A percentile compares a stretch with the other conserved stretches of the same genome.
Conservation (phyloP, 495 filamentous ascomycete genomes). For the Xylaria nigripes region DNA sequence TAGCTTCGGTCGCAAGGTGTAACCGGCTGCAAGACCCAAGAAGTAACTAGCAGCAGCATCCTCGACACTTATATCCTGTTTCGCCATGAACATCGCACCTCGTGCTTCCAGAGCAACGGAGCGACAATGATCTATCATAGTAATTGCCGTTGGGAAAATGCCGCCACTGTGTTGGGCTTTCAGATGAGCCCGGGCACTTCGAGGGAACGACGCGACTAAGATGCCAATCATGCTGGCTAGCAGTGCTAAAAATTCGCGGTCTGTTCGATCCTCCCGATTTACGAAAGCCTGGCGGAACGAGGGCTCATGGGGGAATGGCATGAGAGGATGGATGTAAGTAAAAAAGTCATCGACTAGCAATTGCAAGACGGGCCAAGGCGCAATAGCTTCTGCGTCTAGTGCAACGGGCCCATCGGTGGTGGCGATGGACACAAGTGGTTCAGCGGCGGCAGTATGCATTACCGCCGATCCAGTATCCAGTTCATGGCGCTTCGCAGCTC, state of each 20-base stretch:
- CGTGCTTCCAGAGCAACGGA: conserved; percentile 63
- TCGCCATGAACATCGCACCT: conserved; percentile 58
- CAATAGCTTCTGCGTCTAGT: conserved; percentile 65
- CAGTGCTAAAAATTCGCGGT: conserved; percentile 63
- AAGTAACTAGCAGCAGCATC: conserved; percentile 85
- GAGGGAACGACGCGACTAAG: conserved; percentile 72
- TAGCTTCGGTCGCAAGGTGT: conserved; percentile 58
- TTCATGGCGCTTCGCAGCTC: conserved; percentile 44
- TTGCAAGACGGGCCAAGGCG: conserved; percentile 55
- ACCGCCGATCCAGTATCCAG: conserved; percentile 30
- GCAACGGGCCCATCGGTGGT: conserved; percentile 21
- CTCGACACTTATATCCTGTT: conserved; percentile 58
- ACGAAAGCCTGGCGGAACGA: conserved; percentile 68
- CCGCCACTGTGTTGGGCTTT: conserved; percentile 50
- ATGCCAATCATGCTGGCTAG: conserved; percentile 73
- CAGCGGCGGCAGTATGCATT: conserved; percentile 45
- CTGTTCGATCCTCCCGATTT: conserved; percentile 59
- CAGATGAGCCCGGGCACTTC: conserved; percentile 63
- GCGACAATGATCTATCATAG: conserved; percentile 66
- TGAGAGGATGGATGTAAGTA: conserved; percentile 80
- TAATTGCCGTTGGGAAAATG: conserved; percentile 58
- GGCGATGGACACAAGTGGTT: conserved; percentile 39
- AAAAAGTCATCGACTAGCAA: conserved; percentile 81
- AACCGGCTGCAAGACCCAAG: conserved; percentile 58
- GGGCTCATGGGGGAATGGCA: conserved; percentile 77